phyloP scores from a whole-genome alignment of 768 basidiomycete genomes.

The Vishniacozyma victoriae region DNA sequence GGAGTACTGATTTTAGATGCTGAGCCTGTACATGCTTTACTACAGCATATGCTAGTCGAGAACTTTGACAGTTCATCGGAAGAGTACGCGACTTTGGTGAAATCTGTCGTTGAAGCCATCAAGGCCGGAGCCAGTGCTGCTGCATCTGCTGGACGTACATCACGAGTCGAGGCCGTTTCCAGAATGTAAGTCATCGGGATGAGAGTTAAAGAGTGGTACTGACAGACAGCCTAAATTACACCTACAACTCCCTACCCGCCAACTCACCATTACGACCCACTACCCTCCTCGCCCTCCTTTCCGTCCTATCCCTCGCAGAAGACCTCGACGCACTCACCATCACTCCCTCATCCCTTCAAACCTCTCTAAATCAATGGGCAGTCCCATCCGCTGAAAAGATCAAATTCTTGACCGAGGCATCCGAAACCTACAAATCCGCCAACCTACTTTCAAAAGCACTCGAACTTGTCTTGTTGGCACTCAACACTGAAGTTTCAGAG shows the following conservation, averaged over 20 bases:
- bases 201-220: background rate
- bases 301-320: conserved; percentile 28
- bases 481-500: conserved; percentile 12
- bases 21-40: conserved; percentile 38
- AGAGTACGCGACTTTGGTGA: conserved; percentile 17
- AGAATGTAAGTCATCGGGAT: conserved; percentile 32
- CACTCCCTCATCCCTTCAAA: conserved; percentile 16
- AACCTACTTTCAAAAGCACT: conserved; percentile 21
- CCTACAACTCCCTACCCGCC: conserved; percentile 43
- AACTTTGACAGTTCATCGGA: conserved; percentile 20
- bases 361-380: conserved; percentile 32
- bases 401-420: conserved; percentile 29
- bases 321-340: conserved; percentile 36
- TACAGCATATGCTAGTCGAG: conserved; percentile 28
- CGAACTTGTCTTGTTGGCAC: conserved; percentile 28
- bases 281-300: conserved; percentile 36
- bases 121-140: conserved; percentile 25
- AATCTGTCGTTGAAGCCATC: conserved; percentile 28
- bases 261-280: conserved; percentile 36
- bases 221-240: conserved; percentile 38
- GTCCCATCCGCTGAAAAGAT: conserved; percentile 33
- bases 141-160: conserved; percentile 12
- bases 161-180: conserved; percentile 32
- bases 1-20: conserved; percentile 20
- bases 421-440: conserved; percentile 32